phyloP scores from a whole-genome alignment of 1,284 basidiomycete genomes.

The Violaceomyces palustris region DNA sequence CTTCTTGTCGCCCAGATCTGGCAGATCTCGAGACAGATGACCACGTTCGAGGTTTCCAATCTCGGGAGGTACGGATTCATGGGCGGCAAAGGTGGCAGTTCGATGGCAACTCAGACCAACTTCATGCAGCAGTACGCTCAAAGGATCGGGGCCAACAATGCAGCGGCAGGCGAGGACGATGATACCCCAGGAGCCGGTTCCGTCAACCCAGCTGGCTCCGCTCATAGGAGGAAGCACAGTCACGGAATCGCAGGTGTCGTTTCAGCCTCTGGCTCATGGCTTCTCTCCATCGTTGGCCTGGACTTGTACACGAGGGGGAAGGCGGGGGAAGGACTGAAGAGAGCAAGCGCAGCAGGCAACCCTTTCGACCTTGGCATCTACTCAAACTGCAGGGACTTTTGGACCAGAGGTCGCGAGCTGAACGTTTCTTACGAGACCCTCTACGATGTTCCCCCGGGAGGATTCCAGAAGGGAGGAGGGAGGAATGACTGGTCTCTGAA shows the following conservation, averaged over 20 bases:
- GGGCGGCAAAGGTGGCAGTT: slow-evolving; percentile 74
- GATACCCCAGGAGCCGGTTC: too few relatives aligned
- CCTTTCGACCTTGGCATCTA: slow-evolving; percentile 84
- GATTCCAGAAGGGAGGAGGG: too few relatives aligned
- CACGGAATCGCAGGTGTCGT: too few relatives aligned
- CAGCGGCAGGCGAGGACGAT: slow-evolving; percentile 1
- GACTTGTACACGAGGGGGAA: slow-evolving; percentile 88
- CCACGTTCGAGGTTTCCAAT: slow-evolving; percentile 91
- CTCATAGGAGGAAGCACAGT: too few relatives aligned
- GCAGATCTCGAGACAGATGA: slow-evolving; percentile 91
- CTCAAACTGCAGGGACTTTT: slow-evolving; percentile 88
- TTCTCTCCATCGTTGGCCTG: slow-evolving; percentile 82
- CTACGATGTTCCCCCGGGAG: slow-evolving; percentile 66
- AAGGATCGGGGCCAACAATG: not conserved
- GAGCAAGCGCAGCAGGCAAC: slow-evolving; percentile 66
- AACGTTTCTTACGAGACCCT: slow-evolving; percentile 82
- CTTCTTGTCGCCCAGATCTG: slow-evolving; percentile 79
- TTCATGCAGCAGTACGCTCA: slow-evolving; percentile 5
- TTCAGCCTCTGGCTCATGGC: slow-evolving; percentile 57
- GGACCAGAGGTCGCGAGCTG: slow-evolving; percentile 75
- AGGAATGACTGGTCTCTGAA: too few relatives aligned
- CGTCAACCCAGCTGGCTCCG: too few relatives aligned
- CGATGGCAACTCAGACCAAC: slow-evolving; percentile 56
- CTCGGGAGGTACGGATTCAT: slow-evolving; percentile 92
- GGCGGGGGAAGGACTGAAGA: slow-evolving; percentile 71